Base-by-base conservation (phyloP, 2,329 filamentous ascomycete species). In the Furcasterigmium furcatum region DNA sequence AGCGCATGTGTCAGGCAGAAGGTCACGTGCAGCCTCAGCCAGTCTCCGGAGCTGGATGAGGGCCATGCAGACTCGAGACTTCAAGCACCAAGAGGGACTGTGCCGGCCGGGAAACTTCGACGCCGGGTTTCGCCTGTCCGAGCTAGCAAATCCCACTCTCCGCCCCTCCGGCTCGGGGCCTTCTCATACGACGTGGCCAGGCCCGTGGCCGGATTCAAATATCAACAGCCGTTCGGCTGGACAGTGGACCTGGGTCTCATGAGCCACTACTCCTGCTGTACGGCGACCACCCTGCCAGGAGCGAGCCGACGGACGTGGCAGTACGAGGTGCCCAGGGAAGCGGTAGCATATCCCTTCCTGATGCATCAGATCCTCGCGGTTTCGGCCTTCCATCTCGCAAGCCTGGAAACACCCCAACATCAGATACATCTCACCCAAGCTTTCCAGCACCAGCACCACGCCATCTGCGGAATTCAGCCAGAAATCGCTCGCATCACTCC, bases 221-320 rank as follows among this genome's bases (percentile, higher is more conserved):
- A 5, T 19, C 12, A 41, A 49, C 34, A 43, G 49, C 22, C 41
- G 44, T 10, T 38, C 34, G 22, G 22, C 38, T 65, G 61, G 61
- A 55, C 59, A 7, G 53, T 56, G 4, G 63, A 66, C 44, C 57
- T 66, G 9, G 58, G 63, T 44, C 51, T 66, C 30, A 57, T 66
- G 51, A 60, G 65, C 25, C 61, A 66, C 29, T 65, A 58, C 43
- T 59, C 57, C 2, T 49, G 56, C 7, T 48, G 45, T 3, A 61
- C 61, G 1, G 60, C 50, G 34, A 38, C 52, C 8, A 61, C 62
- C 2, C 45, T 65, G 4, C 62, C 62, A 0, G 50, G 61, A 5
- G 38, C 38, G 3, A 50, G 57, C 5, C 50, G 45, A 16, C 55
- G 54, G 5, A 46, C 58, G 13, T 63, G 62, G 62, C 60, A 63